Percentiles rank a stretch among this genome's conserved stretches.
Evolutionary conservation across 768 basidiomycete species (phyloP).

Genomic region (Lentinula aciculospora): DNA sequence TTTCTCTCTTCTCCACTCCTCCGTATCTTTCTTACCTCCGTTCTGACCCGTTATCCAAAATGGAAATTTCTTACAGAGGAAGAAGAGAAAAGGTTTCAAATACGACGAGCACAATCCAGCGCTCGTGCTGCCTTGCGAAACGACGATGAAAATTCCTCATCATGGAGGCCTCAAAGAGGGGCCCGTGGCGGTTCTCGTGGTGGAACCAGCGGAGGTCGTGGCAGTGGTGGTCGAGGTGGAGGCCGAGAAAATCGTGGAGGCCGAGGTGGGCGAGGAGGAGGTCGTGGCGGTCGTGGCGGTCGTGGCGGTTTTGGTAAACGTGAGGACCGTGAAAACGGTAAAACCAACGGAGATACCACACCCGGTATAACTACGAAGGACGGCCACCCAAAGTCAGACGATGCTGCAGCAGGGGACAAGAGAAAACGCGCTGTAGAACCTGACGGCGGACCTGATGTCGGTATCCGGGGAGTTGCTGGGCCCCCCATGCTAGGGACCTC

Average conservation of each 20-base stretch:
- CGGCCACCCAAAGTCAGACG: slow-evolving; percentile 23
- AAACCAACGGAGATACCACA: slow-evolving; percentile 10
- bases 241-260: slow-evolving; percentile 42
- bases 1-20: neutral
- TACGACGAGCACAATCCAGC: slow-evolving; percentile 67
- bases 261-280: slow-evolving; percentile 22
- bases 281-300: slow-evolving; percentile 29
- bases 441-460: slow-evolving; percentile 68
- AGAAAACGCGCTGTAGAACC: slow-evolving; percentile 74
- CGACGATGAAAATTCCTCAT: slow-evolving; percentile 12
- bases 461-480: slow-evolving; percentile 56
- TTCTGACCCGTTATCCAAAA: too few relatives aligned
- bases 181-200: slow-evolving; percentile 41
- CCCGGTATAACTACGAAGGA: slow-evolving; percentile 19
- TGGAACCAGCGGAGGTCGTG: slow-evolving; percentile 38
- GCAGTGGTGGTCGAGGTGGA: slow-evolving; percentile 29
- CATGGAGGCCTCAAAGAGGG: slow-evolving; percentile 18
- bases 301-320: slow-evolving; percentile 12
- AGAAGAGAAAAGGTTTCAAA: slow-evolving; percentile 65
- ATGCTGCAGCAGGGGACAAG: slow-evolving; percentile 50
- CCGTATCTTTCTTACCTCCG: neutral
- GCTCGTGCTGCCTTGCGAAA: slow-evolving; percentile 46
- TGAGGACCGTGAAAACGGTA: slow-evolving; percentile 5
- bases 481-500: slow-evolving; percentile 43
- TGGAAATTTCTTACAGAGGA: slow-evolving; percentile 43